Evolutionary conservation across 306 rosid species (phyloP).

Genomic region (Lablab purpureus): DNA sequence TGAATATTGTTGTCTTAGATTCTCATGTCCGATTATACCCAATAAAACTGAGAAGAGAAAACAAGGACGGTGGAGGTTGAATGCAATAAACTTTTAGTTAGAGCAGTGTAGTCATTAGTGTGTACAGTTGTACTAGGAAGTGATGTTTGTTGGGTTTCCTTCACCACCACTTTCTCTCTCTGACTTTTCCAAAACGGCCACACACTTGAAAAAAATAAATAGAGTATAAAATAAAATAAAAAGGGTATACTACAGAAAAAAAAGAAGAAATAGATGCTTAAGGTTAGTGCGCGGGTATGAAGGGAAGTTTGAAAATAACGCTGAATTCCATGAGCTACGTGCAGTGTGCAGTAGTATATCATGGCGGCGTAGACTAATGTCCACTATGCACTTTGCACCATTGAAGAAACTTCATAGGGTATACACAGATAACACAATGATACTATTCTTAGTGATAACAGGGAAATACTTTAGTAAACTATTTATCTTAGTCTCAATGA

Average conservation of each 20-base stretch:
- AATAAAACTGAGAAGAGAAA: slow-evolving; percentile 7
- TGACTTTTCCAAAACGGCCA: slow-evolving; percentile 56
- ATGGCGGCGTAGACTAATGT: slow-evolving; percentile 50
- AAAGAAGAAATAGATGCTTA: slow-evolving; percentile 48
- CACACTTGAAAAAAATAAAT: not conserved
- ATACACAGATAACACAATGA: too few species aligned
- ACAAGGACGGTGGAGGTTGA: slow-evolving; percentile 39
- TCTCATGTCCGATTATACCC: slow-evolving; percentile 32
- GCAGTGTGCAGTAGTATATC: slow-evolving; percentile 32
- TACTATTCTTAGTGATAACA: too few species aligned
- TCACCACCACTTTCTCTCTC: slow-evolving; percentile 32
- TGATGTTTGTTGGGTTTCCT: slow-evolving; percentile 28
- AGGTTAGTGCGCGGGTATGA: slow-evolving; percentile 95
- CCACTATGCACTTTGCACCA: slow-evolving; percentile 45
- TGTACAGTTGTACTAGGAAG: slow-evolving; percentile 15
- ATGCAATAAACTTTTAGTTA: slow-evolving; percentile 29
- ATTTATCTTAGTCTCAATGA: too few species aligned
- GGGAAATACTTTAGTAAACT: too few species aligned
- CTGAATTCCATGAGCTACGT: slow-evolving; percentile 77
- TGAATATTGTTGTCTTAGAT: slow-evolving; percentile 46
- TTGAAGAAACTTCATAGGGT: not conserved
- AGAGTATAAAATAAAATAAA: not conserved
- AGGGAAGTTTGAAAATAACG: slow-evolving; percentile 85
- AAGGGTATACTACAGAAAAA: not conserved
- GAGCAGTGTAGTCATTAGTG: slow-evolving; percentile 3